Base-by-base conservation (phyloP, 106 monocot genomes). In the Hemerocallis citrina region DNA sequence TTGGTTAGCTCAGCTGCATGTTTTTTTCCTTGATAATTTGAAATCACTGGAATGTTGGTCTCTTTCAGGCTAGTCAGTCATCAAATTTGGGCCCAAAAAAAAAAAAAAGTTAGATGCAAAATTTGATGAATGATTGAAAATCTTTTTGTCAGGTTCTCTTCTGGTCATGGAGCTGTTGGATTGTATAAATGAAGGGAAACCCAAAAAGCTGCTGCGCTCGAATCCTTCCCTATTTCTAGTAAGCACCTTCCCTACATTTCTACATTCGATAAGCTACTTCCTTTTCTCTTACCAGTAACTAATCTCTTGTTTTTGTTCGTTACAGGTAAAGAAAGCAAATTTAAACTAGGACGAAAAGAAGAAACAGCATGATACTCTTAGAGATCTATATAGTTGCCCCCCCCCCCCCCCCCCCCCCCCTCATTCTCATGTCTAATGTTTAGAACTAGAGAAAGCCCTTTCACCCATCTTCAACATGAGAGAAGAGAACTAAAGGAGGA, bases 91-190 rank as follows among this genome's bases (percentile, higher is more conserved):
- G n/a, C n/a, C n/a, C n/a, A n/a, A n/a, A n/a, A n/a, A n/a, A n/a
- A n/a, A n/a, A n/a, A n/a, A n/a, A n/a, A n/a, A n/a, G n/a, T n/a
- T n/a, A n/a, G n/a, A n/a, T n/a, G n/a, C n/a, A n/a, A n/a, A n/a
- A n/a, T n/a, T n/a, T n/a, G n/a, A n/a, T n/a, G 37, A 25, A 0
- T 22, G 12, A 20, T 57, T 12, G 14, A 54, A 28, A 54, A 54
- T 54, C 2, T 13, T 54, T 7, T 15, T 21, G 29, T 2, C 57
- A 57, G 57, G 57, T 57, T 57, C n/a, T 35, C 57, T 5, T 57
- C 57, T 35, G 57, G 35, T 35, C 57, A 57, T 57, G 57, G 57
- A 35, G 57, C 57, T n/a, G 57, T 57, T 57, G 57, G 57, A 35
- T 19, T 20, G 57, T 57, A 17, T 22, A 21, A 24, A 57, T n/a